These are phyloP conservation scores for Cubamyces sp. DNA, from an alignment of 768 basidiomycete genomes.

Conservation along the genomic window DNA sequence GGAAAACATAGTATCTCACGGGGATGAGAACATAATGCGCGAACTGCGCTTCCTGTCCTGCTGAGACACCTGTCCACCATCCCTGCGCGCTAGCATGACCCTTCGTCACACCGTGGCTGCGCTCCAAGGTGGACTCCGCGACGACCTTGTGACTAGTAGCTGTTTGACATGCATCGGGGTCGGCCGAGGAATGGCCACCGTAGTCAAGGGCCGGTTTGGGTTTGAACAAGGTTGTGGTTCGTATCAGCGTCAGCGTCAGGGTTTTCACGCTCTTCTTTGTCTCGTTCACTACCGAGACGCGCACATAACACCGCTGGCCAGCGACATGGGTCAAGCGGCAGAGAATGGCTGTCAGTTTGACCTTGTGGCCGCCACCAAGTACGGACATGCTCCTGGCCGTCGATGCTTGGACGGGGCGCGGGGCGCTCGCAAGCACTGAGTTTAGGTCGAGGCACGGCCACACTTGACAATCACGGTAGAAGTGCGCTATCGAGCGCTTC, in stretches of 20 bases:
- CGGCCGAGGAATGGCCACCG: conserved; percentile 34
- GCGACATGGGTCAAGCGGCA: conserved; percentile 81
- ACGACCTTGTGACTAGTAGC: conserved; percentile 65
- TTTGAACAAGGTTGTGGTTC: conserved; percentile 69
- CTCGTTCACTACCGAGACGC: conserved; percentile 66
- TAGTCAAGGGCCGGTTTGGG: conserved; percentile 46
- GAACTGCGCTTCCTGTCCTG: conserved; percentile 65
- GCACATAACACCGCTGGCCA: conserved; percentile 76
- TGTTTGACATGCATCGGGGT: conserved; percentile 67
- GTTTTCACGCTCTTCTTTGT: conserved; percentile 70
- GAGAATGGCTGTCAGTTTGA: conserved; percentile 66
- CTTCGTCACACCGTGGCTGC: conserved; percentile 62
- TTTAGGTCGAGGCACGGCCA: conserved; percentile 76
- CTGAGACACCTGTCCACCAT: conserved; percentile 85
- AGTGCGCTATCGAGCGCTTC: conserved; percentile 81
- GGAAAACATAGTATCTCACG: conserved; percentile 49
- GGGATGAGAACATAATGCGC: conserved; percentile 73
- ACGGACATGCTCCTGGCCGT: conserved; percentile 59
- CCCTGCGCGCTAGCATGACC: conserved; percentile 82
- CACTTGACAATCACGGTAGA: conserved; percentile 81
- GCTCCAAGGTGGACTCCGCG: conserved; percentile 65
- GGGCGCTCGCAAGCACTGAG: conserved; percentile 60
- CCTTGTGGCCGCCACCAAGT: conserved; percentile 55
- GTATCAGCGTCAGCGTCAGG: conserved; percentile 63
- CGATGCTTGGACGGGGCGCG: conserved; percentile 60